Percentiles rank a stretch among this genome's conserved stretches.
These are phyloP conservation scores for Pyricularia sp. DNA, from an alignment of 2,329 filamentous ascomycete species.

Conservation along the genomic window DNA sequence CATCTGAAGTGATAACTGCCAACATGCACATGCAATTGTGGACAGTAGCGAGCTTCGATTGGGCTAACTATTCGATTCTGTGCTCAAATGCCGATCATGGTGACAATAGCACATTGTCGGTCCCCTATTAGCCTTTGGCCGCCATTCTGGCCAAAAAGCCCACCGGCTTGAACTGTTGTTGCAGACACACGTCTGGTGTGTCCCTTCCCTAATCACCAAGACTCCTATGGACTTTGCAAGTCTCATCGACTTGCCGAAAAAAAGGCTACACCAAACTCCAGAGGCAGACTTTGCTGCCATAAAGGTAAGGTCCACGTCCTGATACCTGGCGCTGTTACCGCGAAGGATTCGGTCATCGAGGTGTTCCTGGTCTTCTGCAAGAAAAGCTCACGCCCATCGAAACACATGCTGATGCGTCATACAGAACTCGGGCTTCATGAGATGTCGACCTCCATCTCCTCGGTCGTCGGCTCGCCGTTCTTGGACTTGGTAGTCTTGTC, in stretches of 20 bases:
- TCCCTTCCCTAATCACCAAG: neutral
- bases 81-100: neutral
- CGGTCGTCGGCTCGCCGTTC: neutral
- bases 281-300: neutral
- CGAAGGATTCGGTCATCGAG: neutral
- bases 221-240: neutral
- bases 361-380: neutral
- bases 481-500: neutral
- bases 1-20: no score
- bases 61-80: no score
- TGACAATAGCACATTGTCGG: neutral
- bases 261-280: neutral
- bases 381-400: neutral
- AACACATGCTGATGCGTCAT: neutral
- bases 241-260: neutral
- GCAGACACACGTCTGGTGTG: neutral
- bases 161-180: neutral
- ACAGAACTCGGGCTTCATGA: neutral
- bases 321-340: neutral
- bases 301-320: neutral
- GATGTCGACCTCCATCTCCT: constrained; percentile 5
- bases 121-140: neutral
- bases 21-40: no score
- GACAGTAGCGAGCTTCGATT: no score
- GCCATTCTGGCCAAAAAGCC: neutral